phyloP scores from a whole-genome alignment of 371 early-diverging fungal genomes.

The Circinella umbellata region DNA sequence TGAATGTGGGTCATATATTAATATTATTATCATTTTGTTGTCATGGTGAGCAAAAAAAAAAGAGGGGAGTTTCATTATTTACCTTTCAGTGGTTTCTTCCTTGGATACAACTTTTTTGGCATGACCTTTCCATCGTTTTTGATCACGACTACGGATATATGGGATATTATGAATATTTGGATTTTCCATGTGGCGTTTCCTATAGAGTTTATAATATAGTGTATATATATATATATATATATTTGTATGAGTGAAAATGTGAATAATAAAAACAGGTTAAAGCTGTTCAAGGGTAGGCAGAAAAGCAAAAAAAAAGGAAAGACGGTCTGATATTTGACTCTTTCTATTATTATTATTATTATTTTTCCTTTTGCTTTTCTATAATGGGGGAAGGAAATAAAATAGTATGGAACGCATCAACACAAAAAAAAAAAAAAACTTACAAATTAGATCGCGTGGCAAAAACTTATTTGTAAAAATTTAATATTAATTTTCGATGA shows the following conservation, averaged over 20 bases:
- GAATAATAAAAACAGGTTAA: background rate
- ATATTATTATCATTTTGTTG: too few species aligned
- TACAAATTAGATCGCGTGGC: slow-evolving; percentile 56
- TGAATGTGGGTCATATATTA: too few species aligned
- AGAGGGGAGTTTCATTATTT: slow-evolving; percentile 3
- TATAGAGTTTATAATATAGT: slow-evolving; percentile 1
- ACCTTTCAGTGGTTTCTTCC: slow-evolving; percentile 53
- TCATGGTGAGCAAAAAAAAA: background rate
- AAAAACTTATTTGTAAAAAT: slow-evolving; percentile 35
- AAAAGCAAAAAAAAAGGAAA: too few species aligned
- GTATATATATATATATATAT: too few species aligned
- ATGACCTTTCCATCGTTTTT: slow-evolving; percentile 58
- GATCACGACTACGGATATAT: slow-evolving; percentile 53
- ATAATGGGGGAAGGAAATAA: background rate
- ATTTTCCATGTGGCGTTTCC: slow-evolving; percentile 37
- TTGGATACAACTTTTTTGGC: slow-evolving; percentile 52
- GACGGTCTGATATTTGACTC: too few species aligned
- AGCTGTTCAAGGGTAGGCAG: too few species aligned
- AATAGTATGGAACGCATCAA: background rate
- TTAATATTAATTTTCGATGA: slow-evolving; percentile 13
- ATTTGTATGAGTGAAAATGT: background rate
- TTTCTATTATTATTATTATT: too few species aligned
- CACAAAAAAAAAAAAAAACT: background rate
- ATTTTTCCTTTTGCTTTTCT: too few species aligned
- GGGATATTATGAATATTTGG: slow-evolving; percentile 46